Base-by-base conservation (phyloP, 2,329 filamentous ascomycete genomes). In the Fusarium sambucinum region DNA sequence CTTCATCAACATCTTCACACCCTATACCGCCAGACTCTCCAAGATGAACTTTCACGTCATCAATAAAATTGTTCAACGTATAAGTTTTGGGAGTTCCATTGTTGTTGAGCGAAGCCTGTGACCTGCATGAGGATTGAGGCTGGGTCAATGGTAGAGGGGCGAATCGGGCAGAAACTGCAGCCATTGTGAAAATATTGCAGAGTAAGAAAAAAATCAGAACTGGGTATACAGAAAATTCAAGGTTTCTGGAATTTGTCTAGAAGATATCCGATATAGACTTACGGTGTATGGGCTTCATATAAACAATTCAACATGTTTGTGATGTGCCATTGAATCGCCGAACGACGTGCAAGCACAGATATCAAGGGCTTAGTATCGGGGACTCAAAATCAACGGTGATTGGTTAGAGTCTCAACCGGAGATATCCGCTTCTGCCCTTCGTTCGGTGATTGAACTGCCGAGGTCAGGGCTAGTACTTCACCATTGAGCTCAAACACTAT, bases 111-210 rank as follows among this genome's bases (percentile, higher is more conserved):
- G 55, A 25, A 4, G 58, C 21, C 2, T 30, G 16, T 4, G 29
- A 2, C 19, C 19, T 19, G 21, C 35, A 33, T 1, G 55, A 46
- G 11, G 46, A 32, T 19, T 53, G 46, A 25, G 38, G 47, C 16
- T 44, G 29, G 25, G 33, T 46, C 6, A 61, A 32, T 12, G 59
- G 55, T 14, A 61, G n/a, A 17, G 55, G 40, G 2, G 55, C 55
- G 4, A 54, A 61, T 3, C 46, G 14, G 29, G 55, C 10, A n/a
- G 59, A 54, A n/a, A 61, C 59, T 4, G 56, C 59, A 41, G 59
- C 23, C 59, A 61, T 61, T 30, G 7, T 41, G 40, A 27, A 2
- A 4, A 3, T 4, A 21, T 6, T 12, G 9, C 19, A 6, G 21
- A 25, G 14, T 4, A 14, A 41, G 8, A 6, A 17, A 25, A 7